A percentile compares a stretch with the other conserved stretches of the same genome.
phyloP scores from a whole-genome alignment of 2,329 filamentous ascomycete genomes.

The Nectriaceae sp. region DNA sequence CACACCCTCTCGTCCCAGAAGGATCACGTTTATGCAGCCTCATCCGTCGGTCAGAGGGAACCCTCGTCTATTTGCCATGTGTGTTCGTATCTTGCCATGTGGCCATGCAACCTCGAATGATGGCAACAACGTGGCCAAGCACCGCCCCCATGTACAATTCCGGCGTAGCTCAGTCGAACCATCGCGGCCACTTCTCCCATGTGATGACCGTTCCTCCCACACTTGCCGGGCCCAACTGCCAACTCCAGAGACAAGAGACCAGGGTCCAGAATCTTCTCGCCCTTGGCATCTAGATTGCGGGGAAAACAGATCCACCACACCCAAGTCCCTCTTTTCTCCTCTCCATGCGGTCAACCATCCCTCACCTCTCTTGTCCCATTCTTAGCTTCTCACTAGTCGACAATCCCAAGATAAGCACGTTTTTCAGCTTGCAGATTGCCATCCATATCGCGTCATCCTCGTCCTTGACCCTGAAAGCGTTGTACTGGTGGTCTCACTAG shows the following conservation, averaged over 20 bases:
- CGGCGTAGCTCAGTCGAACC: slow-evolving; percentile 4
- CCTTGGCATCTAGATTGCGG: slow-evolving; percentile 22
- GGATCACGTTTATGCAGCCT: no score
- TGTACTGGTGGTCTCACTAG: no score
- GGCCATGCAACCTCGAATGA: neutral
- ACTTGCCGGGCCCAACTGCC: no score
- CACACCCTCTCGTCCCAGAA: no score
- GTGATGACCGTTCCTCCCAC: no score
- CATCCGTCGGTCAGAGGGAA: neutral
- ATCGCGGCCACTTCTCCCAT: slow-evolving; percentile 11
- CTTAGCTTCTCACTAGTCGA: neutral
- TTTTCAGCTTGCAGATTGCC: neutral
- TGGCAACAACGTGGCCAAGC: neutral
- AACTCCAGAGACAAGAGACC: neutral
- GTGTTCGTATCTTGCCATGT: slow-evolving; percentile 1
- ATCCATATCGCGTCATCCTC: neutral
- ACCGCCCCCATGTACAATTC: no score
- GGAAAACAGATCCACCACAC: slow-evolving; percentile 10
- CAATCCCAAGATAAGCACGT: neutral
- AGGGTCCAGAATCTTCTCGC: neutral
- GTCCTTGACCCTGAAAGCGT: no score
- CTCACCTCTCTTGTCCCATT: neutral
- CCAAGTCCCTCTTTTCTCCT: slow-evolving; percentile 1
- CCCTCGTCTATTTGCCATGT: no score
- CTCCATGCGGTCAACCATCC: neutral